phyloP scores from a whole-genome alignment of 257 asterid genomes.

The Ballota nigra region DNA sequence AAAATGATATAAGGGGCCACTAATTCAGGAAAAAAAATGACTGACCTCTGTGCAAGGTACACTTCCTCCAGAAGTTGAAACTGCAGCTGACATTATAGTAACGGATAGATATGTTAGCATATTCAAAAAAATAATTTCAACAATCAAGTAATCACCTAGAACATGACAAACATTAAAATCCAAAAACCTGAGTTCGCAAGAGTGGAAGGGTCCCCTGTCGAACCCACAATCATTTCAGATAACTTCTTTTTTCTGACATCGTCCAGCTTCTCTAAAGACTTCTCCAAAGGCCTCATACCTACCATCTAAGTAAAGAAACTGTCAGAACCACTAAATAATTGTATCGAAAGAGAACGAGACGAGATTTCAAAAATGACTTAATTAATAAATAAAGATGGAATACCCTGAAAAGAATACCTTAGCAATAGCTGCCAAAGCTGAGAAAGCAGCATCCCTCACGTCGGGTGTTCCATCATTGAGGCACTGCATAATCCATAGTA shows the following conservation, averaged over 20 bases:
- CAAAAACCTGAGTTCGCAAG: constrained; percentile 58
- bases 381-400: constrained; percentile 18
- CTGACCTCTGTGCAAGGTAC: constrained; percentile 52
- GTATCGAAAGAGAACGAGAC: not conserved
- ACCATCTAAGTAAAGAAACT: constrained; percentile 55
- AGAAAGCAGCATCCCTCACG: constrained; percentile 98
- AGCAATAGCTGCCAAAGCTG: constrained; percentile 92
- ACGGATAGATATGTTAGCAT: constrained; percentile 22
- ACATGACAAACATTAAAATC: constrained; percentile 15
- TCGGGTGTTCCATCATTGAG: constrained; percentile 99
- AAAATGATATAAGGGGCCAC: not conserved
- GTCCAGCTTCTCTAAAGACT: constrained; percentile 86
- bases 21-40: constrained; percentile 15
- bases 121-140: not conserved
- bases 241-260: constrained; percentile 89
- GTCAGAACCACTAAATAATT: not conserved
- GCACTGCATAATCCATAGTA: constrained; percentile 47
- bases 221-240: constrained; percentile 91
- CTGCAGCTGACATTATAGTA: constrained; percentile 41
- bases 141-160: not conserved
- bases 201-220: constrained; percentile 55
- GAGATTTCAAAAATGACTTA: not conserved
- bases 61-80: constrained; percentile 58
- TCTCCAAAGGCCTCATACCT: constrained; percentile 98
- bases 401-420: constrained; percentile 48